Conservation (phyloP, 345 rosid species). For the Populus ilicifolia region DNA sequence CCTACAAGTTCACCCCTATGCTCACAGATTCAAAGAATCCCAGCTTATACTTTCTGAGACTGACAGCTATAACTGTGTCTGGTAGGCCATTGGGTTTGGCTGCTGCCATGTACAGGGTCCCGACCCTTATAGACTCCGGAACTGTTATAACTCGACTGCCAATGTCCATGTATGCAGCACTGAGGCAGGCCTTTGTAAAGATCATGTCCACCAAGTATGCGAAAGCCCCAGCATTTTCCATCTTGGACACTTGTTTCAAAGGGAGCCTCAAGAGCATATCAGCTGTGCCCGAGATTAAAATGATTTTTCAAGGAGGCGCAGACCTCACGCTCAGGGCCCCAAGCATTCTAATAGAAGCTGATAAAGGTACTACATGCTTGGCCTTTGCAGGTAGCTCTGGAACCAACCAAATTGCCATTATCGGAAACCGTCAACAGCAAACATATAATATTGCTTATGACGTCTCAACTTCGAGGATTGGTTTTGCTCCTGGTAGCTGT, state of each 20-base stretch:
- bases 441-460: constrained; percentile 38
- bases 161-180: constrained; percentile 22
- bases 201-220: constrained; percentile 32
- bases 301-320: constrained; percentile 41
- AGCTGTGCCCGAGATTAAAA: constrained; percentile 26
- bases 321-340: constrained; percentile 25
- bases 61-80: constrained; percentile 23
- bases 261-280: constrained; percentile 28
- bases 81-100: constrained; percentile 30
- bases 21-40: constrained; percentile 14
- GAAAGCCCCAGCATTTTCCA: constrained; percentile 28
- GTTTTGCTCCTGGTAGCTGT: constrained; percentile 43
- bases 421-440: constrained; percentile 48
- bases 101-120: constrained; percentile 21
- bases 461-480: constrained; percentile 34
- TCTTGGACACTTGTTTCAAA: constrained; percentile 44
- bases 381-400: constrained; percentile 27
- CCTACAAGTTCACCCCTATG: constrained; percentile 47
- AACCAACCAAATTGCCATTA: constrained; percentile 19
- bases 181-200: constrained; percentile 27
- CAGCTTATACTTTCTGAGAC: constrained; percentile 31
- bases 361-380: constrained; percentile 31
- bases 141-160: constrained; percentile 51
- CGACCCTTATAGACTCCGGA: constrained; percentile 51
- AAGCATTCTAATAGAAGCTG: constrained; percentile 33